These are phyloP conservation scores for Erysimum cheiranthoides DNA, from an alignment of 345 rosid genomes.

Conservation along the genomic window DNA sequence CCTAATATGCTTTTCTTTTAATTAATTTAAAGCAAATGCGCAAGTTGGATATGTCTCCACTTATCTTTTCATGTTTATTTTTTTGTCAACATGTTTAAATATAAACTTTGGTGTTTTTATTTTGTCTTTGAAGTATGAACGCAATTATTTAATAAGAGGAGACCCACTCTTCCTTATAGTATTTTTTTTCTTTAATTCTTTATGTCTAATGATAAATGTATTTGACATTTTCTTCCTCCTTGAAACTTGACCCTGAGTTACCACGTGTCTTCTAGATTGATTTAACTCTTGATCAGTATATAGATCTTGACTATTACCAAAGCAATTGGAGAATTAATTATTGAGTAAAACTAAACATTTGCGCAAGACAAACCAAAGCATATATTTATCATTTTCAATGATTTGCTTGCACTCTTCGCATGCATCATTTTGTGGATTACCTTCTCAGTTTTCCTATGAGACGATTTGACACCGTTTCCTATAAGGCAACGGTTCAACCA, in stretches of 20 bases:
- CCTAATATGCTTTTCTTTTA: constrained; percentile 40
- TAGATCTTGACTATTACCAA: constrained; percentile 18
- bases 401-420: constrained; percentile 40
- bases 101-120: constrained; percentile 9
- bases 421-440: constrained; percentile 32
- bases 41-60: constrained; percentile 49
- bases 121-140: constrained; percentile 38
- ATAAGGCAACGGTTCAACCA: constrained; percentile 30
- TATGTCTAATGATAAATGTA: constrained; percentile 27
- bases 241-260: constrained; percentile 44
- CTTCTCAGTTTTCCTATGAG: constrained; percentile 19
- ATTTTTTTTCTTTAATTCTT: background rate
- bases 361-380: constrained; percentile 22
- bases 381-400: constrained; percentile 23
- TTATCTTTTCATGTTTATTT: constrained; percentile 37
- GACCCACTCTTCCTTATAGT: constrained; percentile 16
- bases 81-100: constrained; percentile 41
- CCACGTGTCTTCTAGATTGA: constrained; percentile 37
- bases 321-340: constrained; percentile 19
- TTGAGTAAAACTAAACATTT: background rate
- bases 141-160: constrained; percentile 27
- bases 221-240: constrained; percentile 36
- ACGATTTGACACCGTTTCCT: constrained; percentile 20
- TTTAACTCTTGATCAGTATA: constrained; percentile 13
- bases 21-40: constrained; percentile 42